Base-by-base conservation (phyloP, 2,329 filamentous ascomycete species). In the Aspergillus pseudoterreus region DNA sequence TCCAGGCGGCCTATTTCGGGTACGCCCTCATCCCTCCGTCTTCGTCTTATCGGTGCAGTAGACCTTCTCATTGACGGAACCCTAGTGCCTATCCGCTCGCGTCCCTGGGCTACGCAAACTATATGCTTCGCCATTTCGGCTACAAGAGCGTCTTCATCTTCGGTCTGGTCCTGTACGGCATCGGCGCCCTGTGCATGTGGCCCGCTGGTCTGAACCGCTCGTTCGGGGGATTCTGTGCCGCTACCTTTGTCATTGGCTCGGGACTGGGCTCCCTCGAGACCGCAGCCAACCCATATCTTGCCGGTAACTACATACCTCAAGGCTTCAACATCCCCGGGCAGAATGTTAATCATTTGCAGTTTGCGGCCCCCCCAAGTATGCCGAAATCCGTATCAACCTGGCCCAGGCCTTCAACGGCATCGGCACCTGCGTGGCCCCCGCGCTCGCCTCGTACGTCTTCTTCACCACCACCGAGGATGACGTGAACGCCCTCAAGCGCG, bases 161-260 rank as follows among this genome's bases (percentile, higher is more conserved):
- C 24, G 89, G 88, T 35, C 76, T 91, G 6, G 77, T 72, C 51
- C 78, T 90, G 42, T 89, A 90, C 67, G 84, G 86, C 1, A 77
- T 83, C 4, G 87, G 86, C 1, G 89, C 87, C 33, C 82, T 92
- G 57, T 90, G 91, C 72, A 92, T 92, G 72, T 94, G 88, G 89
- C 89, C 89, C 0, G 87, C 85, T 1, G 87, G 86, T 6, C 82
- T 92, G 9, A 80, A 90, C 53, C 79, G 80, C 42, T 87, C 83
- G 14, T 92, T 91, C 63, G 82, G 78, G 22, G 88, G 87, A 8
- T 92, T 91, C 72, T 90, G 86, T 61, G 82, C 80, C 33, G 80
- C 71, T 47, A 77, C 88, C 59, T 89, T 91, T 69, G 81, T 91
- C 55, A 86, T 90, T 52, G 88, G 87, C 27, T 85, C 84, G 51